A percentile compares a stretch with the other conserved stretches of the same genome.
phyloP scores from a whole-genome alignment of 2,329 filamentous ascomycete species.

The Neonectria hederae region DNA sequence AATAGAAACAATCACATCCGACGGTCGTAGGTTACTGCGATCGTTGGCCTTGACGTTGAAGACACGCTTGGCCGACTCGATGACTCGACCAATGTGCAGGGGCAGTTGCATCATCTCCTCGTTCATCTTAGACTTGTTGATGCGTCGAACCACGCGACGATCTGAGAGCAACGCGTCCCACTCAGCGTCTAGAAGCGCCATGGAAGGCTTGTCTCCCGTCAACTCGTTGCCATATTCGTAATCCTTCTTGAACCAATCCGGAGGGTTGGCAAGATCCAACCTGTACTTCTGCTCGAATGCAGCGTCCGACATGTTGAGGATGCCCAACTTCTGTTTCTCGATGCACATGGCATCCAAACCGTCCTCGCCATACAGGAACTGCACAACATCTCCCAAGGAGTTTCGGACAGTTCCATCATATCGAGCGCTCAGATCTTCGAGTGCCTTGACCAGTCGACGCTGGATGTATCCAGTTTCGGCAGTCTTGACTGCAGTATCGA shows the following conservation, averaged over 20 bases:
- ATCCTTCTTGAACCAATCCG: conserved; percentile 68
- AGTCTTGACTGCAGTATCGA: conserved; percentile 99
- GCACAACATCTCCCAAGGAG: conserved; percentile 93
- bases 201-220: conserved; percentile 85
- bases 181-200: conserved; percentile 87
- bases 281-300: conserved; percentile 85
- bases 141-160: conserved; percentile 76
- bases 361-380: conserved; percentile 98
- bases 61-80: conserved; percentile 87
- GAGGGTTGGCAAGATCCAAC: conserved; percentile 72
- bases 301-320: conserved; percentile 80
- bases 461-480: conserved; percentile 99
- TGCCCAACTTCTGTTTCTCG: conserved; percentile 90
- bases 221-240: conserved; percentile 86
- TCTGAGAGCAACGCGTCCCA: conserved; percentile 82
- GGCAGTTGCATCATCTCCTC: conserved; percentile 91
- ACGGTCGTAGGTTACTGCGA: conserved; percentile 88
- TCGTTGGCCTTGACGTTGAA: conserved; percentile 89
- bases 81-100: conserved; percentile 89
- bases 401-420: conserved; percentile 98
- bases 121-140: conserved; percentile 74
- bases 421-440: conserved; percentile 97
- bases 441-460: conserved; percentile 94
- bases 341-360: conserved; percentile 93
- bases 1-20: conserved; percentile 85